phyloP scores from a whole-genome alignment of 768 basidiomycete genomes.

The Leucosporidium scottii region DNA sequence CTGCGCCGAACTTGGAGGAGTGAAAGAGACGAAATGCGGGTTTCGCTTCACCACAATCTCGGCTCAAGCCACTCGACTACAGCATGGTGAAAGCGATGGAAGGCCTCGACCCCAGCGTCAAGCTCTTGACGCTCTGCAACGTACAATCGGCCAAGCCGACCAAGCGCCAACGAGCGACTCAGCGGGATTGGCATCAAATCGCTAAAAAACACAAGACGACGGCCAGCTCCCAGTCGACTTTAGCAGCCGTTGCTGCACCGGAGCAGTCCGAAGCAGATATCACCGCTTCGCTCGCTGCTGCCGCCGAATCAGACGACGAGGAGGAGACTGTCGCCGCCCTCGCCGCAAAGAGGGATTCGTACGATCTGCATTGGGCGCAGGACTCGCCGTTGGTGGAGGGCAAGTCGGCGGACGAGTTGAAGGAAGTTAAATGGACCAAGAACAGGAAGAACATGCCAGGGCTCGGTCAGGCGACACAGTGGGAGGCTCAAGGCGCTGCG shows the following conservation, averaged over 20 bases:
- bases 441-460: neutral
- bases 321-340: neutral
- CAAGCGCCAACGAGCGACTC: constrained; percentile 10
- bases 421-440: constrained; percentile 1
- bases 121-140: constrained; percentile 27
- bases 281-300: neutral
- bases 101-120: neutral
- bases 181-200: constrained; percentile 26
- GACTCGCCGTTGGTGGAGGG: neutral
- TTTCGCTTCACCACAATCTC: too few relatives aligned
- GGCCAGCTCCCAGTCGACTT: neutral
- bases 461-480: neutral
- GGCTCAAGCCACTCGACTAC: too few relatives aligned
- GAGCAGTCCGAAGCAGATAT: neutral
- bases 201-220: constrained; percentile 13
- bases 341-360: neutral
- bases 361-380: constrained; percentile 3
- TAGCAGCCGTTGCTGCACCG: neutral
- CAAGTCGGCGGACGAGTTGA: neutral
- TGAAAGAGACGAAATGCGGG: too few relatives aligned
- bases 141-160: constrained; percentile 23
- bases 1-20: too few relatives aligned
- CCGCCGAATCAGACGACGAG: neutral
- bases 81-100: too few relatives aligned
- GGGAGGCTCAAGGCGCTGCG: constrained; percentile 1